phyloP scores from a whole-genome alignment of 192 early-diverging fungal species.

The Linnemannia zychae region DNA sequence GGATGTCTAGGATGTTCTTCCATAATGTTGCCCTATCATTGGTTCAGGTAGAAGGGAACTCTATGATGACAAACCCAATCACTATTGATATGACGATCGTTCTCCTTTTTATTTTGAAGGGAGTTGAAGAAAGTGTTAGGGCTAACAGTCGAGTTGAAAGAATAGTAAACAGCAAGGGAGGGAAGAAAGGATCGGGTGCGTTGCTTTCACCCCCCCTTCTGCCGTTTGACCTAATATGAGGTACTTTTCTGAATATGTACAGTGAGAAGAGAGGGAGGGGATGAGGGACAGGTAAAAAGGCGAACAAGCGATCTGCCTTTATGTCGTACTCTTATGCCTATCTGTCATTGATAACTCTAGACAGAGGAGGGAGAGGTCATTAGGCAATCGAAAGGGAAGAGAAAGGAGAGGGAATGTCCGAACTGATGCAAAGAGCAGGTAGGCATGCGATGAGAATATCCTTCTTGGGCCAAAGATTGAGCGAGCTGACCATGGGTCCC shows the following conservation, averaged over 20 bases:
- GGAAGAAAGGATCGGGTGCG: not conserved
- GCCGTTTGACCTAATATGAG: not conserved
- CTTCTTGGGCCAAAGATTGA: not conserved
- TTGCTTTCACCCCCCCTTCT: not conserved
- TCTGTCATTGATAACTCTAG: not conserved
- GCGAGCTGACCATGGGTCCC: not conserved
- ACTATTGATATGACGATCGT: not conserved
- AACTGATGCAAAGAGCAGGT: not conserved
- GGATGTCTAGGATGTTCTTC: conserved; percentile 3
- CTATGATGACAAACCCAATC: not conserved
- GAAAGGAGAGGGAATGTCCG: not conserved
- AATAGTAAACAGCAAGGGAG: not conserved
- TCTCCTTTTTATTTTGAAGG: not conserved
- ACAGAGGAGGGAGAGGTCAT: not conserved
- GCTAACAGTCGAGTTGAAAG: not conserved
- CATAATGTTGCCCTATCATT: not conserved
- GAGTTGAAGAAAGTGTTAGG: not conserved
- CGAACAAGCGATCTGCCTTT: not conserved
- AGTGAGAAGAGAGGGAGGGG: not conserved
- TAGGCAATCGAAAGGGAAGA: not conserved
- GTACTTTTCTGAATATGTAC: not conserved
- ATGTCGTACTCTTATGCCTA: not conserved
- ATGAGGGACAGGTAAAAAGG: not conserved
- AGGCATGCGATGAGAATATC: not conserved
- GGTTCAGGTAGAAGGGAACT: not conserved